These are phyloP conservation scores for Tanozyma kutaoensis DNA, from an alignment of 805 yeast species.

Conservation along the genomic window DNA sequence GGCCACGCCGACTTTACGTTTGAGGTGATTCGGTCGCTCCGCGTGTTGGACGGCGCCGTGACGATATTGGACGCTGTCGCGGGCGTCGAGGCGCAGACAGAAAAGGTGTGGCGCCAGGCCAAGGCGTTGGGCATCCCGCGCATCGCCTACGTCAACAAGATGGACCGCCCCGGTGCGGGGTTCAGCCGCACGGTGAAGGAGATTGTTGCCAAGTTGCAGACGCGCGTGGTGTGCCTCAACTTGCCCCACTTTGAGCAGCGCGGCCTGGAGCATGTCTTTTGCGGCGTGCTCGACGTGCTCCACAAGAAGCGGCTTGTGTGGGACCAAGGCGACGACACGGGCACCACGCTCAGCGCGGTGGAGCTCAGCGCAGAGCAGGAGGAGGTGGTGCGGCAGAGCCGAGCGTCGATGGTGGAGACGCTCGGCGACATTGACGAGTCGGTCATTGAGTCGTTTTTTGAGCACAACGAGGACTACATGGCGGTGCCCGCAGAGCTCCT, in stretches of 20 bases:
- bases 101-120: constrained; percentile 92
- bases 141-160: constrained; percentile 76
- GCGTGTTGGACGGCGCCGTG: constrained; percentile 91
- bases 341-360: constrained; percentile 35
- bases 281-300: constrained; percentile 67
- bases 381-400: constrained; percentile 38
- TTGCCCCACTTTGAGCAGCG: constrained; percentile 49
- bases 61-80: constrained; percentile 91
- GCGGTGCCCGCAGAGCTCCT: constrained; percentile 42
- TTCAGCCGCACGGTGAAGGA: constrained; percentile 83
- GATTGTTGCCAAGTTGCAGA: constrained; percentile 59
- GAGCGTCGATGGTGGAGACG: constrained; percentile 74
- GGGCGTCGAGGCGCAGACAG: constrained; percentile 97
- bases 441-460: constrained; percentile 66
- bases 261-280: constrained; percentile 30
- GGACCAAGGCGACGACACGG: constrained; percentile 30
- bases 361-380: constrained; percentile 26
- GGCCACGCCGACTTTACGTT: constrained; percentile 97
- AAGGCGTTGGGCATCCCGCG: constrained; percentile 53
- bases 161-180: constrained; percentile 96
- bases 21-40: constrained; percentile 79
- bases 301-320: constrained; percentile 46
- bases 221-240: constrained; percentile 63
- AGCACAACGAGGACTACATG: constrained; percentile 55
- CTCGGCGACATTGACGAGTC: constrained; percentile 73